Base-by-base conservation (phyloP, 768 basidiomycete genomes). In the Kondoa subrosea region DNA sequence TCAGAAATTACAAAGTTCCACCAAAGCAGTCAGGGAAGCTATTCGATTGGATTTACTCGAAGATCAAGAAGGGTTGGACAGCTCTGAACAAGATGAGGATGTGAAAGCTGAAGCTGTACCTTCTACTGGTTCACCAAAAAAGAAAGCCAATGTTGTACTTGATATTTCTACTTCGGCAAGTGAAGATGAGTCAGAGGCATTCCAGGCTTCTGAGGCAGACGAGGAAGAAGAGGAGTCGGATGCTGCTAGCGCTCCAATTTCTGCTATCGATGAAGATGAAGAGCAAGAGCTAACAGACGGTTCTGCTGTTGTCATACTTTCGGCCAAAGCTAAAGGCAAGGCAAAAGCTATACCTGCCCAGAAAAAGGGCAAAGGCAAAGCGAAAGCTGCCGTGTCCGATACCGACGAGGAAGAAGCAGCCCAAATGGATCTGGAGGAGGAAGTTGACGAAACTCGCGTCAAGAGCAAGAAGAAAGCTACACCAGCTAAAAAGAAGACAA, bases 291-390 rank as follows among this genome's bases (percentile, higher is more conserved):
- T 26, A 8, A 14, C 27, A 3, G 62, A 64, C 2, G 30, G 62
- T 17, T 26, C 34, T 12, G 12, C 32, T 4, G 57, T 66, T 65
- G 14, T 63, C 56, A 66, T 65, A 31, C 65, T 61, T 27, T 70
- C 66, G 27, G 66, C 56, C 1, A 62, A 50, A 34, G 63, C 50
- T 4, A 66, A 68, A 34, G 15, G 26, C 32, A 58, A 32, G 27
- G 65, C 17, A 8, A 8, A 40, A 16, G 34, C 30, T 21, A 14
- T 29, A 1, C 26, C 8, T 30, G 31, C 15, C 14, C 66, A 67
- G 58, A 67, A 34, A 32, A 67, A 68, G 58, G 68, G 59, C 8
- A 66, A 70, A 40, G 69, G 58, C 4, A 65, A 65, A 31, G 17
- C 34, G 1, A 17, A 57, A 29, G 21, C 40, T 32, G 62, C 26